Evolutionary conservation across 1,139 yeast species (phyloP).

Genomic region (Scheffersomyces segobiensis): DNA sequence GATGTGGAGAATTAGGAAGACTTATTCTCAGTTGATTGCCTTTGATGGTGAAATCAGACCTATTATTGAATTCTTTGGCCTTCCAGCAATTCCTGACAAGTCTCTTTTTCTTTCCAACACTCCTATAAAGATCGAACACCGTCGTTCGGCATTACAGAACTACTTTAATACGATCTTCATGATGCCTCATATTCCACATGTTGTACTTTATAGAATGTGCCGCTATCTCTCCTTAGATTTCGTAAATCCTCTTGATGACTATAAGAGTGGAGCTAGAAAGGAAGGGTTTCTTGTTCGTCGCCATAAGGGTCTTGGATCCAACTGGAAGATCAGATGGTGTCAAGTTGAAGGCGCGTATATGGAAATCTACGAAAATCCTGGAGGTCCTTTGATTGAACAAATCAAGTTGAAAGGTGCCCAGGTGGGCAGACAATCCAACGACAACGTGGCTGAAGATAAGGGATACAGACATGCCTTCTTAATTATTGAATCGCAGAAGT

Average conservation of each 20-base stretch:
- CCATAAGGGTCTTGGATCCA: slow-evolving; percentile 54
- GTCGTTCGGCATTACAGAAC: slow-evolving; percentile 56
- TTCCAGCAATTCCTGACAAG: slow-evolving; percentile 66
- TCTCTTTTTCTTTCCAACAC: slow-evolving; percentile 54
- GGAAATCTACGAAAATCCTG: slow-evolving; percentile 61
- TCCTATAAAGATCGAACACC: slow-evolving; percentile 65
- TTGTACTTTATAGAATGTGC: slow-evolving; percentile 56
- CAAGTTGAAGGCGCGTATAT: slow-evolving; percentile 65
- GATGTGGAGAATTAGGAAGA: slow-evolving; percentile 71
- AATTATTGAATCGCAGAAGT: slow-evolving; percentile 62
- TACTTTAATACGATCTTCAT: slow-evolving; percentile 61
- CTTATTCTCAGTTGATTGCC: slow-evolving; percentile 52
- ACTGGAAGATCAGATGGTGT: slow-evolving; percentile 79
- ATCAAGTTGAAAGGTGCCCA: slow-evolving; percentile 60
- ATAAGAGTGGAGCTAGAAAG: slow-evolving; percentile 55
- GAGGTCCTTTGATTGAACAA: slow-evolving; percentile 58
- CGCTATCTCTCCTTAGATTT: slow-evolving; percentile 69
- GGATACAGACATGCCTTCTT: slow-evolving; percentile 80
- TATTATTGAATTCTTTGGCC: slow-evolving; percentile 54
- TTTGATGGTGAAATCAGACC: slow-evolving; percentile 61
- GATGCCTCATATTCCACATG: slow-evolving; percentile 63
- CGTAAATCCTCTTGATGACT: slow-evolving; percentile 62
- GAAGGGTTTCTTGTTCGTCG: slow-evolving; percentile 72
- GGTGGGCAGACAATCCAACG: slow-evolving; percentile 64
- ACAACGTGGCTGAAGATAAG: slow-evolving; percentile 62